Conservation (phyloP, 768 basidiomycete genomes). For the Lactifluus subvellereus region DNA sequence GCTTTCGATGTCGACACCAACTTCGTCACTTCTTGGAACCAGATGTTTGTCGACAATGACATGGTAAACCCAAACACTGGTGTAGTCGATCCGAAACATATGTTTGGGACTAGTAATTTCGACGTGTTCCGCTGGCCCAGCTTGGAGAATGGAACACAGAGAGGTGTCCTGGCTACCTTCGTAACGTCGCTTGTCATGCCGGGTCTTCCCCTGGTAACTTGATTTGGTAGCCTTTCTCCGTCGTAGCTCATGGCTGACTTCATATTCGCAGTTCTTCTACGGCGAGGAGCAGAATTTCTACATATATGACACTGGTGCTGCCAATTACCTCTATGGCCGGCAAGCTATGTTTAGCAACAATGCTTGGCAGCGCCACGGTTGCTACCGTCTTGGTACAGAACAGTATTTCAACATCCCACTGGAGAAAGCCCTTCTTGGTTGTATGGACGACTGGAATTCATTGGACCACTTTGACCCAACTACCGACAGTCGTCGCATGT, state of each 20-base stretch:
- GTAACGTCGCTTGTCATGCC: slow-evolving; percentile 79
- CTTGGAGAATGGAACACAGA: slow-evolving; percentile 76
- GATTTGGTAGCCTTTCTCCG: background rate
- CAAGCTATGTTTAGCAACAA: slow-evolving; percentile 82
- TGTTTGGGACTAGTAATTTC: slow-evolving; percentile 92
- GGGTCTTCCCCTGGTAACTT: slow-evolving; percentile 68
- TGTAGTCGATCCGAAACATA: slow-evolving; percentile 72
- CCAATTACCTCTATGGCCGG: slow-evolving; percentile 91
- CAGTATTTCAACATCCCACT: slow-evolving; percentile 95
- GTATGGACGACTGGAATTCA: slow-evolving; percentile 86
- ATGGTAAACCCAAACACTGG: slow-evolving; percentile 69
- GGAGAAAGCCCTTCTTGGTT: slow-evolving; percentile 72
- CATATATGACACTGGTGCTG: slow-evolving; percentile 77
- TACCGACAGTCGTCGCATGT: slow-evolving; percentile 63
- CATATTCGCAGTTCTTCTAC: slow-evolving; percentile 58
- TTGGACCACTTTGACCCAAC: slow-evolving; percentile 96
- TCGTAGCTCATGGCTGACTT: slow-evolving; percentile 17
- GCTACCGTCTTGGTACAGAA: slow-evolving; percentile 81
- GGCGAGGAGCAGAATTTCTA: slow-evolving; percentile 94
- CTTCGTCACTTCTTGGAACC: slow-evolving; percentile 86
- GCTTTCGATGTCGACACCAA: slow-evolving; percentile 81
- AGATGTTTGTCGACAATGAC: slow-evolving; percentile 86
- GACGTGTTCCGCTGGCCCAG: slow-evolving; percentile 94
- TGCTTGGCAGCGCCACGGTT: slow-evolving; percentile 92
- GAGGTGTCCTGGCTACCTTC: slow-evolving; percentile 71